Conservation (phyloP, 192 early-diverging fungal species). For the Coemansia pectinata region DNA sequence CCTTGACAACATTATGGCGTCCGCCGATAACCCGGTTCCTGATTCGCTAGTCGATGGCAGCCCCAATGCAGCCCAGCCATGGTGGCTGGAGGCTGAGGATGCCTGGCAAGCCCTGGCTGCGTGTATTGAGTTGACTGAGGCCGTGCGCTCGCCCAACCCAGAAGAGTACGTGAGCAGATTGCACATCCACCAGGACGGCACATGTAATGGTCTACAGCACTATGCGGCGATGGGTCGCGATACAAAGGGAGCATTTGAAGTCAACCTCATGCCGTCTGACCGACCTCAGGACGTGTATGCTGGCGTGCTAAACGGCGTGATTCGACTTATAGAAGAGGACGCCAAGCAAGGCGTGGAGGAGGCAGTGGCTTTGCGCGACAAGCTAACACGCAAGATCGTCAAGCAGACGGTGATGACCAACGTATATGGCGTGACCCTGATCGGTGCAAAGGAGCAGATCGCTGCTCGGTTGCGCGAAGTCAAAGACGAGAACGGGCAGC, state of each 20-base stretch:
- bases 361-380: constrained; percentile 66
- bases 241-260: constrained; percentile 77
- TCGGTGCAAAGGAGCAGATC: constrained; percentile 91
- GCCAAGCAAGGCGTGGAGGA: constrained; percentile 60
- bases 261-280: constrained; percentile 84
- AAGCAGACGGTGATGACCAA: constrained; percentile 99
- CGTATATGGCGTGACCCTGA: constrained; percentile 96
- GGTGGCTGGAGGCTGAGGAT: constrained; percentile 89
- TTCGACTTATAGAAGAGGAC: constrained; percentile 68
- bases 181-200: constrained; percentile 96
- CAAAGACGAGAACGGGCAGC: constrained; percentile 65
- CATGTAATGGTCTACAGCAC: constrained; percentile 98
- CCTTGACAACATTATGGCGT: constrained; percentile 78
- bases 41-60: constrained; percentile 25
- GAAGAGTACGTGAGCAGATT: constrained; percentile 67
- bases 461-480: constrained; percentile 78
- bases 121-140: constrained; percentile 81
- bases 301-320: constrained; percentile 79
- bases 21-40: constrained; percentile 76
- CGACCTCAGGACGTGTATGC: constrained; percentile 91
- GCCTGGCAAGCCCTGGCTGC: constrained; percentile 94
- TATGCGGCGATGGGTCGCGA: constrained; percentile 97
- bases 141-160: constrained; percentile 72
- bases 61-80: constrained; percentile 61
- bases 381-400: constrained; percentile 89